Conservation (phyloP, 306 rosid species). For the Pyrus bretschneideri region DNA sequence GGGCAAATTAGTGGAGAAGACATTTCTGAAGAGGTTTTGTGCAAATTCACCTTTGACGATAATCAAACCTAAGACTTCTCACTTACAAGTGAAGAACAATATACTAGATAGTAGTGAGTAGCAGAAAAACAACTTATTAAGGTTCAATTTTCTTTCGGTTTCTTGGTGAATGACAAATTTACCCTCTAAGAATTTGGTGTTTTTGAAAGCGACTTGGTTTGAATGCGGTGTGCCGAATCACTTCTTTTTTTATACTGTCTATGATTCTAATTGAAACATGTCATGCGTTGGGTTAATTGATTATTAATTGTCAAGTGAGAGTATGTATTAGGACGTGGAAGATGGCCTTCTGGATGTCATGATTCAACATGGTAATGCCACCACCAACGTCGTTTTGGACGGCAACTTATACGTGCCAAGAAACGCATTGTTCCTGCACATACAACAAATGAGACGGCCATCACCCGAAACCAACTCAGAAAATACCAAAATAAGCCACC, state of each 20-base stretch:
- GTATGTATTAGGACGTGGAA: neutral
- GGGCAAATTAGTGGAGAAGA: constrained; percentile 92
- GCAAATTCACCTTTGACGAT: constrained; percentile 58
- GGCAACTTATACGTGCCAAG: constrained; percentile 6
- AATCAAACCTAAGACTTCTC: too few species aligned
- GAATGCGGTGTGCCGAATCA: neutral
- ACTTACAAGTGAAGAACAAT: too few species aligned
- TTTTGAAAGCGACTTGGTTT: too few species aligned
- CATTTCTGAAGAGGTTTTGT: constrained; percentile 82
- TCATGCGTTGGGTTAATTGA: neutral
- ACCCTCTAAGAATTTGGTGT: too few species aligned
- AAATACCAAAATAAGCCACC: neutral
- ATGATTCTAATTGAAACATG: neutral
- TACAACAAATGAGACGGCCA: constrained; percentile 3
- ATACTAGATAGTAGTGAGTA: too few species aligned
- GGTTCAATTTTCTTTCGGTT: too few species aligned
- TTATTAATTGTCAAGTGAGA: neutral
- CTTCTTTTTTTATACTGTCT: neutral
- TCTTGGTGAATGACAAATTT: too few species aligned
- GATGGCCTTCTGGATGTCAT: neutral
- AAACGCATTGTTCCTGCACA: neutral
- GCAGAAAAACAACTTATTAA: too few species aligned
- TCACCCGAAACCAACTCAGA: neutral
- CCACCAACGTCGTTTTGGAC: constrained; percentile 10
- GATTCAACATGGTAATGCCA: neutral